phyloP scores from a whole-genome alignment of 2,329 filamentous ascomycete species.

The Arthroderma uncinatum region DNA sequence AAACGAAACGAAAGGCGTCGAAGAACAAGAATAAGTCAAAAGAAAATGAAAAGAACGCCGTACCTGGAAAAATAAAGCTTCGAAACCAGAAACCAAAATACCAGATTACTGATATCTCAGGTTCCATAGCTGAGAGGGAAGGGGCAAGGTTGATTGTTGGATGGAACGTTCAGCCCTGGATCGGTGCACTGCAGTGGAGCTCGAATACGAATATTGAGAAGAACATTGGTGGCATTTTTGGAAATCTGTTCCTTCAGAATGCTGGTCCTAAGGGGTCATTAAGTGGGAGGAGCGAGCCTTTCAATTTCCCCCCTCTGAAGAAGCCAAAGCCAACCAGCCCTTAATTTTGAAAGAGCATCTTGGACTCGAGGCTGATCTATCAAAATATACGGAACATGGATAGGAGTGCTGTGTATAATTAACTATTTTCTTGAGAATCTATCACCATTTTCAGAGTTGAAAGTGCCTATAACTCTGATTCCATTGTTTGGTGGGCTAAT shows the following conservation, averaged over 20 bases:
- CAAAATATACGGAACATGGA: neutral
- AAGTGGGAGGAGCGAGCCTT: slow-evolving; percentile 39
- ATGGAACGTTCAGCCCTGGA: slow-evolving; percentile 98
- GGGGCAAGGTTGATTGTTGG: slow-evolving; percentile 71
- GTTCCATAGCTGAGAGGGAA: slow-evolving; percentile 60
- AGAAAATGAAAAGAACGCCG: slow-evolving; percentile 14
- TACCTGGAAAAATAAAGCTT: slow-evolving; percentile 57
- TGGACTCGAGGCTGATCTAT: neutral
- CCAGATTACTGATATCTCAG: slow-evolving; percentile 82
- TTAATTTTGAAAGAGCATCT: neutral
- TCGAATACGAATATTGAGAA: slow-evolving; percentile 29
- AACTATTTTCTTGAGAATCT: neutral
- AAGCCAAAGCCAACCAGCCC: slow-evolving; percentile 24
- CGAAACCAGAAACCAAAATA: slow-evolving; percentile 89
- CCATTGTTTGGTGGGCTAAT: too few relatives aligned
- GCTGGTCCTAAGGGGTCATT: slow-evolving; percentile 29
- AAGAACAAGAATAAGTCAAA: slow-evolving; percentile 12
- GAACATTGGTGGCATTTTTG: slow-evolving; percentile 17
- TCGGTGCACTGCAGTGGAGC: slow-evolving; percentile 79
- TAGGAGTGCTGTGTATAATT: neutral
- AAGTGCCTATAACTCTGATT: neutral
- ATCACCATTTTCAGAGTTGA: neutral
- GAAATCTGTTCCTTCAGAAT: slow-evolving; percentile 41
- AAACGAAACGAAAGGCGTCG: slow-evolving; percentile 17
- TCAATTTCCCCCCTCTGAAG: slow-evolving; percentile 48